Evolutionary conservation across 306 rosid genomes (phyloP).

Genomic region (Cucurbita argyrosperma): DNA sequence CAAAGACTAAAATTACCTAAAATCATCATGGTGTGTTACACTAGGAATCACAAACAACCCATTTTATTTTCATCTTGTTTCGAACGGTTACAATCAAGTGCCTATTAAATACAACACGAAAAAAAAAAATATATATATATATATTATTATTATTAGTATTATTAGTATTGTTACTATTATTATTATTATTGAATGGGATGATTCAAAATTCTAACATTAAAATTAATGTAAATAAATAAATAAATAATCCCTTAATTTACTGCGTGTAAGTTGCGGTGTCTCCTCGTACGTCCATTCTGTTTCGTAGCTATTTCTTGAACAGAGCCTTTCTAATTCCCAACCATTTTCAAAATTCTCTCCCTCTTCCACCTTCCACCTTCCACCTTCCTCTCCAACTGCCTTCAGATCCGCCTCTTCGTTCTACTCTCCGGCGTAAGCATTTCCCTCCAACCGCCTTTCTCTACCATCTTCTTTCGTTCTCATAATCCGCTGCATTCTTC

Average conservation of each 20-base stretch:
- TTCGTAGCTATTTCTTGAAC: conserved; percentile 2
- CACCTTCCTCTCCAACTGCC: background rate
- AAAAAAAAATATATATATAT: too few relatives aligned
- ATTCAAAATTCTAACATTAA: background rate
- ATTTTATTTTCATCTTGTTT: too few relatives aligned
- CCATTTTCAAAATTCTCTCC: background rate
- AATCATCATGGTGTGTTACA: too few relatives aligned
- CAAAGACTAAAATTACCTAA: too few relatives aligned
- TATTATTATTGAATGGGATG: too few relatives aligned
- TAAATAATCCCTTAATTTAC: background rate
- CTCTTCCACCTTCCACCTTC: background rate
- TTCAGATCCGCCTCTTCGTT: conserved; percentile 8
- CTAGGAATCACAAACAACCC: too few relatives aligned
- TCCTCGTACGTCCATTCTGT: background rate
- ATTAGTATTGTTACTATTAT: too few relatives aligned
- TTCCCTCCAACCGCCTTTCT: background rate
- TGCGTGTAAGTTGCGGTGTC: conserved; percentile 7
- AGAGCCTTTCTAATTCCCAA: background rate
- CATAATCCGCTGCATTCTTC: background rate
- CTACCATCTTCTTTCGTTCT: background rate
- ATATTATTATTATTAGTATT: too few relatives aligned
- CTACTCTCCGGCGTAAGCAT: background rate
- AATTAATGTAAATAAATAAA: background rate
- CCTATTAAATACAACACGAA: too few relatives aligned
- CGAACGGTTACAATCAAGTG: too few relatives aligned